Evolutionary conservation across 2,329 filamentous ascomycete genomes (phyloP), one percentile per base, ranked within the genome.

Genomic region (Colletotrichum graminicola): DNA sequence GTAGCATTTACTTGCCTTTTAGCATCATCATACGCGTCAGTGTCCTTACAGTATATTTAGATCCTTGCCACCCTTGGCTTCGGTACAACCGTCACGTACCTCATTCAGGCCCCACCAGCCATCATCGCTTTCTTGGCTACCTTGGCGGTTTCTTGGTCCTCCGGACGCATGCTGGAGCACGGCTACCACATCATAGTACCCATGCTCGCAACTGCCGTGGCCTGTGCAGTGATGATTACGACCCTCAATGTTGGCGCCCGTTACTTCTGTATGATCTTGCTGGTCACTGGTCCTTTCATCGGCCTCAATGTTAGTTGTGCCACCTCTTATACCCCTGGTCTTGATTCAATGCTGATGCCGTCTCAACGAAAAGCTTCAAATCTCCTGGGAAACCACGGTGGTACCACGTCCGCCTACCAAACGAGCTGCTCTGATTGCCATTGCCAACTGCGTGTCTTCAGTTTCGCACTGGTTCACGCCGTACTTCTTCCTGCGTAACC

Each of bases 191-290:
- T 85, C 21, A 76, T 81, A 2, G 76, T 78, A 1, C 81, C 82
- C 0, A 80, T 84, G 1, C n/a, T 77, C 2, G 69, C 82, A 52
- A 80, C 80, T 2, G 65, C 82, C 0, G 73, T 80, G 12, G 83
- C 81, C 8, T 82, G 81, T 41, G 78, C 82, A n/a, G 82, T 84
- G 43, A 79, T 81, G 76, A 83, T 84, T 70, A 79, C 79, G 0
- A 84, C 82, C 0, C 74, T 81, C 0, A 82, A 82, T 26, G 78
- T 82, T 1, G 82, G 79, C 0, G 82, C 80, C 12, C 80, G 83
- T 32, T 85, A 84, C 72, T 77, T 85, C 45, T 79, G 77, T 14
- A 78, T 85, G 67, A 83, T 84, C 69, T 75, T 85, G 0, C 77
- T 83, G 1, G 78, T 80, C 47, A 76, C 74, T 1, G 82, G 82